These are phyloP conservation scores for Noccaea caerulescens DNA, from an alignment of 345 rosid species.

Conservation along the genomic window DNA sequence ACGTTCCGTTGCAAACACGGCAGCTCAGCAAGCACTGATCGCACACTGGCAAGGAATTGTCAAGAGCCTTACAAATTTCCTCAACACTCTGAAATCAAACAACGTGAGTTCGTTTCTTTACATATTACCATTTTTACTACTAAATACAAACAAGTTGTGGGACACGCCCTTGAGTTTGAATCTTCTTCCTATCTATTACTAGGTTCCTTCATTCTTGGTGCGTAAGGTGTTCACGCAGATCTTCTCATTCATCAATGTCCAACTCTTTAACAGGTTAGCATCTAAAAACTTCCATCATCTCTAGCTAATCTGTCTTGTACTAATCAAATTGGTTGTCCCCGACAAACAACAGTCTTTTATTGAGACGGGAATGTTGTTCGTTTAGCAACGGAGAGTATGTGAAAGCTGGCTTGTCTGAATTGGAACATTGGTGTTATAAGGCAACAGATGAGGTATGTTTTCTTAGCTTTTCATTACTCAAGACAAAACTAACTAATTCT, in stretches of 20 bases:
- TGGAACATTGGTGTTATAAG: slow-evolving; percentile 93
- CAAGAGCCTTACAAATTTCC: slow-evolving; percentile 88
- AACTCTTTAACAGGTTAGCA: slow-evolving; percentile 84
- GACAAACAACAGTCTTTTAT: slow-evolving; percentile 57
- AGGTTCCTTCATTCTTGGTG: slow-evolving; percentile 96
- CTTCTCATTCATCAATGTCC: slow-evolving; percentile 96
- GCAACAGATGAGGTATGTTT: slow-evolving; percentile 88
- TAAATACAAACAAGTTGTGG: not conserved
- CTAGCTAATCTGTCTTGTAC: not conserved
- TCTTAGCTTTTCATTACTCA: not conserved
- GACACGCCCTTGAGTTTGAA: not conserved
- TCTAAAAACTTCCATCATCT: not conserved
- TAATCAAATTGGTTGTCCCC: slow-evolving; percentile 1
- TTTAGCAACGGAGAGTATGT: slow-evolving; percentile 96
- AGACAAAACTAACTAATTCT: not conserved
- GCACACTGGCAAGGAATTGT: slow-evolving; percentile 98
- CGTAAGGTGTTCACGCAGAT: slow-evolving; percentile 94
- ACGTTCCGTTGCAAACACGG: slow-evolving; percentile 74
- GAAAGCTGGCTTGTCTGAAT: slow-evolving; percentile 88
- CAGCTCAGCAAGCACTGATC: slow-evolving; percentile 88
- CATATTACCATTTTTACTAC: not conserved
- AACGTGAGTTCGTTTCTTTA: slow-evolving; percentile 51
- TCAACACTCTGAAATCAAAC: slow-evolving; percentile 73
- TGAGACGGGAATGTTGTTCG: slow-evolving; percentile 94
- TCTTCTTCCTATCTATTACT: slow-evolving; percentile 13